Percentiles rank a stretch among this genome's conserved stretches.
Conservation (phyloP, 148 eudicot species). For the Fallopia convolvulus region DNA sequence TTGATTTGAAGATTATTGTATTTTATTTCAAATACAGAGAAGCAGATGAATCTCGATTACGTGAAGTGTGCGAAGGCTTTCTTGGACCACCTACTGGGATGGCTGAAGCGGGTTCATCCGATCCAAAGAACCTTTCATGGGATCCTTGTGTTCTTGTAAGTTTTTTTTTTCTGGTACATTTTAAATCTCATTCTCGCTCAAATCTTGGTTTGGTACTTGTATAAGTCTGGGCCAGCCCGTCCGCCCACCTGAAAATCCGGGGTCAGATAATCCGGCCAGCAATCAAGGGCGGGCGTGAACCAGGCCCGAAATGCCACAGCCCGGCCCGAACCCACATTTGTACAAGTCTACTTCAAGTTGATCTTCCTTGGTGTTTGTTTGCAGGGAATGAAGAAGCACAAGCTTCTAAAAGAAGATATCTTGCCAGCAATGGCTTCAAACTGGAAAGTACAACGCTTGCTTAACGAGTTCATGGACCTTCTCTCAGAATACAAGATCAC, state of each 20-base stretch:
- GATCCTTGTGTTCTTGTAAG: constrained; percentile 90
- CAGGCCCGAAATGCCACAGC: no score
- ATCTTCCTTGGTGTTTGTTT: not conserved
- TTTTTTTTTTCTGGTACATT: not conserved
- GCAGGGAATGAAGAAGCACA: constrained; percentile 93
- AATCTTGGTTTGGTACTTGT: not conserved
- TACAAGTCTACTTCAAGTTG: not conserved
- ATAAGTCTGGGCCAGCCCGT: no score
- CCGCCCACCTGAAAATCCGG: no score
- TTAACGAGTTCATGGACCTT: constrained; percentile 91
- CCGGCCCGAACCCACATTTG: no score
- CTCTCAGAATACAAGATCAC: constrained; percentile 71
- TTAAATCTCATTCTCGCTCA: not conserved
- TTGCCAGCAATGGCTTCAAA: constrained; percentile 97
- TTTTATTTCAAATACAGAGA: constrained; percentile 50
- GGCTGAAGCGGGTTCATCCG: constrained; percentile 44
- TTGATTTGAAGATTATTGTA: not conserved
- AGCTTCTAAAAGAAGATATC: constrained; percentile 84
- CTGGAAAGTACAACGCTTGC: constrained; percentile 81
- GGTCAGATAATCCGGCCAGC: no score
- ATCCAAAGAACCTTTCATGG: constrained; percentile 54
- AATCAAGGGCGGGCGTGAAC: no score
- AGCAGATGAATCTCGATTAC: constrained; percentile 82
- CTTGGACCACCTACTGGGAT: constrained; percentile 97
- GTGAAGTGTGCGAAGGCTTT: constrained; percentile 91